phyloP scores from a whole-genome alignment of 2,329 filamentous ascomycete species.

The Teratosphaeria pseudoeucalypti region DNA sequence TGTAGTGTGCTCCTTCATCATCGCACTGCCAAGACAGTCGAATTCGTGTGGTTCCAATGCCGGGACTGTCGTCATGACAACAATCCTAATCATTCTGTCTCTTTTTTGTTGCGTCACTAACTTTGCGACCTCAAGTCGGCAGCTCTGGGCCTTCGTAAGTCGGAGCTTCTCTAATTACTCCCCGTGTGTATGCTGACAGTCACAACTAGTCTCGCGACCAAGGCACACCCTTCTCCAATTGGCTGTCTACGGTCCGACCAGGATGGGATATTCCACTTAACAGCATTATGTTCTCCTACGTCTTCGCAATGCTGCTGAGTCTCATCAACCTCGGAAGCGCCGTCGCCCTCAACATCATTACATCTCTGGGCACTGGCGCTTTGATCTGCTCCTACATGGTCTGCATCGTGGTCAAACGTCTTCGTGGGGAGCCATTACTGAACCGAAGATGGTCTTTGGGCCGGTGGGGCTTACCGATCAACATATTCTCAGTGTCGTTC shows the following conservation, averaged over 20 bases:
- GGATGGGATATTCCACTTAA: constrained; percentile 16
- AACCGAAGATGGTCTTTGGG: constrained; percentile 30
- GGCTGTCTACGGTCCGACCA: constrained; percentile 9
- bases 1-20: neutral
- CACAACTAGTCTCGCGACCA: neutral
- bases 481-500: constrained; percentile 29
- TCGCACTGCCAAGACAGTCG: too few relatives aligned
- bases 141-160: constrained; percentile 28
- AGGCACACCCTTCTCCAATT: constrained; percentile 9
- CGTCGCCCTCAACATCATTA: constrained; percentile 33
- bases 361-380: constrained; percentile 29
- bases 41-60: constrained; percentile 7
- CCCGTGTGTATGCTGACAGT: constrained; percentile 10
- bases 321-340: constrained; percentile 30
- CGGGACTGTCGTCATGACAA: constrained; percentile 24
- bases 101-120: constrained; percentile 24
- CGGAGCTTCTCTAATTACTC: neutral
- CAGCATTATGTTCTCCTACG: constrained; percentile 13
- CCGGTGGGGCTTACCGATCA: constrained; percentile 29
- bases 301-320: constrained; percentile 18
- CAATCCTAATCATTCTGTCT: constrained; percentile 24
- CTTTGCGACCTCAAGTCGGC: constrained; percentile 29
- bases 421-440: constrained; percentile 26
- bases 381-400: constrained; percentile 32
- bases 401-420: constrained; percentile 27